Base-by-base conservation (phyloP, 1,284 basidiomycete genomes). In the Salmacisia buchloeana region DNA sequence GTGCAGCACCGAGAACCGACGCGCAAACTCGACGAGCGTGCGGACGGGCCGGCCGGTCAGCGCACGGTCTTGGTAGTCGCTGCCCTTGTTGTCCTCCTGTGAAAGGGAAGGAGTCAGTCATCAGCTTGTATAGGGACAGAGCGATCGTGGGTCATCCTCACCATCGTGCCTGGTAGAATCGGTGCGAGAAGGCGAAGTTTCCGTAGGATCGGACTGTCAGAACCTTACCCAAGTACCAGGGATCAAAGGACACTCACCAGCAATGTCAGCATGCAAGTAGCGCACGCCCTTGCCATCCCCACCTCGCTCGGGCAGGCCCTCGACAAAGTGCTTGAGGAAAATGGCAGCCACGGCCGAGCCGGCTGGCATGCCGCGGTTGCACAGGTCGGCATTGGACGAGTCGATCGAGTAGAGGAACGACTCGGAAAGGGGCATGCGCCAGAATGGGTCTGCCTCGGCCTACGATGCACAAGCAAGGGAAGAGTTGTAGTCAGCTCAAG, bases 271-370 rank as follows among this genome's bases (percentile, higher is more conserved):
- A 63, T 78, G 76, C 6, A 73, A 68, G 57, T 76, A 78, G 13
- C 70, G 63, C 27, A 77, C 65, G 25, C 58, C 70, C 56, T 64
- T 67, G n/a, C 25, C 59, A 25, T 59, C 61, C 2, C 31, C 58
- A 29, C 25, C 41, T 12, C 73, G 70, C 57, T 76, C 69, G 49
- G 71, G 73, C 7, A 78, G 69, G 49, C 76, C 76, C 25, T 81
- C 80, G 39, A 89, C 86, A 13, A 91, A 82, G 60, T 82, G 79
- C 73, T 91, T 90, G 65, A 94, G 83, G 86, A 94, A 94, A 45
- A 93, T 83, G 3, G 92, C 91, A 2, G 91, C 92, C 1, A 91
- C 92, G 79, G 86, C 87, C 58, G 86, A 84, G 31, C 91, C 91
- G 13, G 83, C 91, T n/a, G 86, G 83, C 46, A 82, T 83, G 25